These are phyloP conservation scores for Vigna hirtella DNA, from an alignment of 306 rosid species.

Conservation along the genomic window DNA sequence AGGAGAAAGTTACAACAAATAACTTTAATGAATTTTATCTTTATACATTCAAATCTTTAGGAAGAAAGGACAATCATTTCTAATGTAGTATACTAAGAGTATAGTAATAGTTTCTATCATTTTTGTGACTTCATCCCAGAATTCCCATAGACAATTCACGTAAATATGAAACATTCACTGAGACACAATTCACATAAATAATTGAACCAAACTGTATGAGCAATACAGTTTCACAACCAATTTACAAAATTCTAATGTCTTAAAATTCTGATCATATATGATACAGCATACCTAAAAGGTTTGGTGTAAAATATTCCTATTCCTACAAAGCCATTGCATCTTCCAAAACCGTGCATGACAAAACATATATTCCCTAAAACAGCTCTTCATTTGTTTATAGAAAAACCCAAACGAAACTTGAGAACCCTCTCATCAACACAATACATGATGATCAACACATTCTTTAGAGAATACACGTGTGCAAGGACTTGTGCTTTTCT, in stretches of 20 bases:
- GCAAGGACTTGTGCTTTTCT: constrained; percentile 27
- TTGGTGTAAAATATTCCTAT: constrained; percentile 42
- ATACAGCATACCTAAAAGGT: constrained; percentile 47
- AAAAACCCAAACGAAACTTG: constrained; percentile 36
- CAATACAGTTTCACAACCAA: constrained; percentile 43
- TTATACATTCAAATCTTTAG: too few relatives aligned
- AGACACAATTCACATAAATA: constrained; percentile 31
- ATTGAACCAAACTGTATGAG: constrained; percentile 43
- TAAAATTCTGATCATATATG: constrained; percentile 44
- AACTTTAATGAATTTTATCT: too few relatives aligned
- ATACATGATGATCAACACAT: constrained; percentile 38
- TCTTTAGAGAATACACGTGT: background rate
- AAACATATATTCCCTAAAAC: constrained; percentile 43
- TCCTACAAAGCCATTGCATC: constrained; percentile 49
- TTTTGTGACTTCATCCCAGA: background rate
- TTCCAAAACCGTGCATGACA: constrained; percentile 51
- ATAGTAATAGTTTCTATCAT: too few relatives aligned
- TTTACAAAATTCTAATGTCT: constrained; percentile 51
- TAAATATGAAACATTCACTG: background rate
- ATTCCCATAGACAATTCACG: background rate
- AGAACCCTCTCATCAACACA: constrained; percentile 50
- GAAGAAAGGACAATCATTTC: too few relatives aligned
- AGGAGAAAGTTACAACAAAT: too few relatives aligned
- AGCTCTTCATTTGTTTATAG: constrained; percentile 30
- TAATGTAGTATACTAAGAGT: too few relatives aligned